Conservation (phyloP, 2,329 filamentous ascomycete genomes). For the Fusarium robinianum region DNA sequence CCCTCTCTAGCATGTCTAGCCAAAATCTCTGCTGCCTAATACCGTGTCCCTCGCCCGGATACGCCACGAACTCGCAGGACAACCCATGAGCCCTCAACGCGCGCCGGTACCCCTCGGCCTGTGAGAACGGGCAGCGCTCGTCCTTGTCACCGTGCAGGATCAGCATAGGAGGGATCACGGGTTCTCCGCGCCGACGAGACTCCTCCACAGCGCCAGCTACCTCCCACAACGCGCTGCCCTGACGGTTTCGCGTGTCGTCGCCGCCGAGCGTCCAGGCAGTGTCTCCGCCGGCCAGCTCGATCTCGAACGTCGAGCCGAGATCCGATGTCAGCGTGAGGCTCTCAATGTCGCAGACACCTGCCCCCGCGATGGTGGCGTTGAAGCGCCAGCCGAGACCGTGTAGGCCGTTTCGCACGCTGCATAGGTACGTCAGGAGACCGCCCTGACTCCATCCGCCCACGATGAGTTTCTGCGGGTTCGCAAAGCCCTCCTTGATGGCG, state of each 20-base stretch:
- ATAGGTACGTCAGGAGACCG: constrained; percentile 45
- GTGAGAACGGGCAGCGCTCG: constrained; percentile 21
- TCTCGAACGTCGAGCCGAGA: constrained; percentile 16
- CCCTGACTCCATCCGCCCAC: constrained; percentile 47
- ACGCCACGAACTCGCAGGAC: constrained; percentile 20
- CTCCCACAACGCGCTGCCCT: constrained; percentile 26
- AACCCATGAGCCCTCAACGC: constrained; percentile 10
- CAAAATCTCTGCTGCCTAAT: constrained; percentile 17
- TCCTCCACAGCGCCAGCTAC: constrained; percentile 3
- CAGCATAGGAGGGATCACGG: constrained; percentile 15
- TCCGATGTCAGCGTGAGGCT: constrained; percentile 40
- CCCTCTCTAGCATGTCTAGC: constrained; percentile 26
- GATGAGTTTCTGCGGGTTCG: constrained; percentile 39
- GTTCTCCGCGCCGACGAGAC: background rate
- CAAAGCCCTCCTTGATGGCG: constrained; percentile 40
- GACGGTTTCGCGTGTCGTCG: constrained; percentile 16
- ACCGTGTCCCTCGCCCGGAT: constrained; percentile 10
- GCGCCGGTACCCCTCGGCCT: constrained; percentile 15
- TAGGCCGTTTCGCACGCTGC: constrained; percentile 42
- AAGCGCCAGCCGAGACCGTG: constrained; percentile 43
- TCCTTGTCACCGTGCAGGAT: constrained; percentile 22
- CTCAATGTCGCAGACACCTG: constrained; percentile 45
- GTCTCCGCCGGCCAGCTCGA: constrained; percentile 14
- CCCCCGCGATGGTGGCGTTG: constrained; percentile 42
- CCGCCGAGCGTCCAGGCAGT: constrained; percentile 9